Evolutionary conservation across 23 red algal species (phyloP).

Genomic region (Gracilaria domingensis): DNA sequence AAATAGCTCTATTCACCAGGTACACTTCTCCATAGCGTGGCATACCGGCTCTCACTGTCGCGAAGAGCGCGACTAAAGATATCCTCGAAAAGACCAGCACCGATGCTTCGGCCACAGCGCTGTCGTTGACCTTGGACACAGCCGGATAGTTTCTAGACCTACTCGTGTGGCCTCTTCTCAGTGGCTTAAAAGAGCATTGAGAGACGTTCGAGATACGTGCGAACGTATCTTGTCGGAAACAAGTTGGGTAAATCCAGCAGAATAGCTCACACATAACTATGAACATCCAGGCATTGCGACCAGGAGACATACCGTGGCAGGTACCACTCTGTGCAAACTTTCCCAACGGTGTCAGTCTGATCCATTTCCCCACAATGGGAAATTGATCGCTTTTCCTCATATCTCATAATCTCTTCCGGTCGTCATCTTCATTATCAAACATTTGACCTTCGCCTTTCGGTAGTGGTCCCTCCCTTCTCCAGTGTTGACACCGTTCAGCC

Average conservation of each 20-base stretch:
- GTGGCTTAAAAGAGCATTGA: no score
- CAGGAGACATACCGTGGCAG: no score
- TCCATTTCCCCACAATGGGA: conserved; percentile 70
- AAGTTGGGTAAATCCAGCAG: no score
- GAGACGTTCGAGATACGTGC: no score
- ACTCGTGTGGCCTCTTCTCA: no score
- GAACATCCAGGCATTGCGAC: no score
- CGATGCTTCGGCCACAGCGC: no score
- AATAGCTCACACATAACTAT: no score
- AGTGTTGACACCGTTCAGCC: conserved; percentile 75
- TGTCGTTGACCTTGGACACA: no score
- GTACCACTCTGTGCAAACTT: conserved; percentile 81
- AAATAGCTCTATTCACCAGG: conserved; percentile 73
- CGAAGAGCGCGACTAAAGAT: conserved; percentile 78
- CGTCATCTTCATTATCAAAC: conserved; percentile 80
- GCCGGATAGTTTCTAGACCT: no score
- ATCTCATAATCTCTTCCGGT: conserved; percentile 58
- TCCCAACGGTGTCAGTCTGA: conserved; percentile 40
- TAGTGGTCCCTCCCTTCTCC: conserved; percentile 79
- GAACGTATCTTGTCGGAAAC: no score
- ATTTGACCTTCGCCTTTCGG: conserved; percentile 82
- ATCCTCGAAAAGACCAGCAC: conserved; percentile 76
- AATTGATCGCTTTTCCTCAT: conserved; percentile 82
- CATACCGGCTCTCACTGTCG: conserved; percentile 74
- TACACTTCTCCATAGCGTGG: conserved; percentile 50